phyloP scores from a whole-genome alignment of 2,329 filamentous ascomycete genomes.

The Stylonectria norvegica region DNA sequence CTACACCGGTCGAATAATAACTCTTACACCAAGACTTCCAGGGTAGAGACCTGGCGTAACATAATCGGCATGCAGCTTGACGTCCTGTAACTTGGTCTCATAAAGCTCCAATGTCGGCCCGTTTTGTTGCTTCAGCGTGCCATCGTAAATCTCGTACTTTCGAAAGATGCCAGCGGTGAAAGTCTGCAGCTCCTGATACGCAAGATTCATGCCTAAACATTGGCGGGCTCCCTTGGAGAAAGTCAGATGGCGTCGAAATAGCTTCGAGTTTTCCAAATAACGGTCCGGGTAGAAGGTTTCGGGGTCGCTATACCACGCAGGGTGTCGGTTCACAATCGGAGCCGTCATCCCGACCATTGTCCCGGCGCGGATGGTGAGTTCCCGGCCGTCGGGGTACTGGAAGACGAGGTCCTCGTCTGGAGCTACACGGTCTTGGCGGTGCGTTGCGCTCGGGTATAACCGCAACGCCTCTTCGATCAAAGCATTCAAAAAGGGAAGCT shows the following conservation, averaged over 20 bases:
- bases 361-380: slow-evolving; percentile 29
- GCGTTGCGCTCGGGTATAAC: slow-evolving; percentile 36
- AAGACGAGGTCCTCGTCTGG: slow-evolving; percentile 30
- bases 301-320: slow-evolving; percentile 20
- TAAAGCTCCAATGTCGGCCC: slow-evolving; percentile 18
- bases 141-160: slow-evolving; percentile 17
- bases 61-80: slow-evolving; percentile 14
- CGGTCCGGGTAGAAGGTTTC: slow-evolving; percentile 24
- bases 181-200: slow-evolving; percentile 18
- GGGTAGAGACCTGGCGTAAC: slow-evolving; percentile 10
- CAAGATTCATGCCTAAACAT: slow-evolving; percentile 20
- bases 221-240: slow-evolving; percentile 17
- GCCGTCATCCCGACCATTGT: slow-evolving; percentile 38
- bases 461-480: slow-evolving; percentile 38
- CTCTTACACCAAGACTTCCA: slow-evolving; percentile 11
- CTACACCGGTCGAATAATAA: slow-evolving; percentile 5
- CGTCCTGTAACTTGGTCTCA: slow-evolving; percentile 13
- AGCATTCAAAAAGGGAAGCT: slow-evolving; percentile 37
- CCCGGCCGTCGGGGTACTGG: slow-evolving; percentile 14
- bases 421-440: slow-evolving; percentile 27
- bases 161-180: slow-evolving; percentile 18
- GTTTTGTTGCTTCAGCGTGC: neutral
- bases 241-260: slow-evolving; percentile 8
- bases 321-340: slow-evolving; percentile 23
- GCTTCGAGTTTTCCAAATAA: slow-evolving; percentile 14